Evolutionary conservation across 768 basidiomycete genomes (phyloP), one percentile per base, ranked within the genome.

Genomic region (Nidularia pulvinata): DNA sequence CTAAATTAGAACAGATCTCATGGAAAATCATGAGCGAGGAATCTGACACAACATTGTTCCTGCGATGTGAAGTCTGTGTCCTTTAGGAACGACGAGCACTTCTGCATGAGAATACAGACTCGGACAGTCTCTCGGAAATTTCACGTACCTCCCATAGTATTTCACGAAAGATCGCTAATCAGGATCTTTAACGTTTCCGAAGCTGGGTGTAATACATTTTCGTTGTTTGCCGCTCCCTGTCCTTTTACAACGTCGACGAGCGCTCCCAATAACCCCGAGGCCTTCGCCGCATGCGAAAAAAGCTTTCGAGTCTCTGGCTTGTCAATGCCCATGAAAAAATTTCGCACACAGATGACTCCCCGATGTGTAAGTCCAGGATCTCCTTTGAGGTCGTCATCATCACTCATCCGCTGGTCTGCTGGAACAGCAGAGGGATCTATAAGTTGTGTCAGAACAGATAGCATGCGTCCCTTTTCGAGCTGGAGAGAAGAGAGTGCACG

Each of bases 311-410:
- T 63, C 5, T 64, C 63, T 30, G 65, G 60, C 53, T 79, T 73
- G 19, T 75, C 61, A 7, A 83, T 67, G 53, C 77, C 80, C 13
- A 73, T 62, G 56, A 76, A 68, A 42, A 95, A 66, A 62, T 92
- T 93, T 36, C 77, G 73, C 22, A 88, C 70, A 62, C 89, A 89
- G n/a, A 93, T 78, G 0, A 89, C 79, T 1, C 86, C 93, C 30
- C 95, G 84, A 65, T 93, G 88, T 9, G 89, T 76, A 39, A 94
- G 77, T 7, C 88, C 90, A 0, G 81, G 74, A 59, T 89, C 72
- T 10, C 69, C 61, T 52, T 72, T 62, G 16, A 61, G 56, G 6
- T 71, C 72, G 7, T 74, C 75, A 6, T 69, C 75, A 7, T 73
- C 71, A 4, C 69, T 68, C 1, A 65, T 68, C 6, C 71, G 63